Evolutionary conservation across 306 rosid species (phyloP).

Genomic region (Prosopis cineraria): DNA sequence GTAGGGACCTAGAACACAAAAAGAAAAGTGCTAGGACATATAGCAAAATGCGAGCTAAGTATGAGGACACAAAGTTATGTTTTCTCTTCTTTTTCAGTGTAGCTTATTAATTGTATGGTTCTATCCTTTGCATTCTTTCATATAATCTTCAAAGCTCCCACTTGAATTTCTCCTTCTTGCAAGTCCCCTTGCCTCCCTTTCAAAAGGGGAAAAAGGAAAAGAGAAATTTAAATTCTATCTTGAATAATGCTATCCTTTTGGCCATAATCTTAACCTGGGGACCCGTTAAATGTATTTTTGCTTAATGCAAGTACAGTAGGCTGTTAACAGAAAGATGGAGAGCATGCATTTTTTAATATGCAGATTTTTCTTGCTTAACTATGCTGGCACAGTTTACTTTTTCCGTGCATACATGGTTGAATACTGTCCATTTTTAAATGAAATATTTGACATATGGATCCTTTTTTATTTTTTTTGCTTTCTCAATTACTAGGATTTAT

Average conservation of each 20-base stretch:
- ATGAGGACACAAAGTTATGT: no score
- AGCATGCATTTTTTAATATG: neutral
- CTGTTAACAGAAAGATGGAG: neutral
- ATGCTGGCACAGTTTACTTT: conserved; percentile 18
- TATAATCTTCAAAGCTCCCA: conserved; percentile 1
- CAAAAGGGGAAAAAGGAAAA: neutral
- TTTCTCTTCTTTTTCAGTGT: no score
- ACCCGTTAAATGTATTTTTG: neutral
- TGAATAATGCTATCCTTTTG: neutral
- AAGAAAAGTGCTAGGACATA: no score
- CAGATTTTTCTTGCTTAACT: neutral
- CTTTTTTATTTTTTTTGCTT: conserved; percentile 9
- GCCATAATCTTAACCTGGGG: neutral
- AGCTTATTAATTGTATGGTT: neutral
- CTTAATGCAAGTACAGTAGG: neutral
- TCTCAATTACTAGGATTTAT: conserved; percentile 13
- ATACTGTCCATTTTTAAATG: neutral
- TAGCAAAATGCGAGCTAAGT: no score
- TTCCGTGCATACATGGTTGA: conserved; percentile 31
- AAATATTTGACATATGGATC: neutral
- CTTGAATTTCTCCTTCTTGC: conserved; percentile 2
- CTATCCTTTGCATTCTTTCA: neutral
- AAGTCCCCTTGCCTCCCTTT: conserved; percentile 8
- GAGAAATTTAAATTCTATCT: neutral
- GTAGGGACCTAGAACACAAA: no score